Evolutionary conservation across 805 yeast genomes (phyloP).

Genomic region (Pichia scutulata): DNA sequence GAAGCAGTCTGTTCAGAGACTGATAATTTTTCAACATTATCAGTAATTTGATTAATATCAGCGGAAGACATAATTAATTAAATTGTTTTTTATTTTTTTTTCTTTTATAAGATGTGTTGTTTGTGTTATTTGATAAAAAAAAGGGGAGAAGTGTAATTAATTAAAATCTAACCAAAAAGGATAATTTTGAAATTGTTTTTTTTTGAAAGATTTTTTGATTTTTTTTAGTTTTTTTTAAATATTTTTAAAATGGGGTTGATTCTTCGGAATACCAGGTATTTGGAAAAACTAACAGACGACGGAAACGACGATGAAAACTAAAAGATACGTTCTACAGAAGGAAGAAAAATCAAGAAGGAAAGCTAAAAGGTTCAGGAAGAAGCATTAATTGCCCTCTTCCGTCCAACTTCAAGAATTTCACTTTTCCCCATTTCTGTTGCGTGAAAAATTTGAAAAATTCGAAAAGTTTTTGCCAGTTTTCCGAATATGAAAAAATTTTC

Average conservation of each 20-base stretch:
- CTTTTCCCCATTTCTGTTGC: background rate
- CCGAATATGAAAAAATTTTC: too few relatives aligned
- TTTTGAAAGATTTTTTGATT: conserved; percentile 7
- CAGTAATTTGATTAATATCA: conserved; percentile 28
- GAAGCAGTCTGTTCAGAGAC: conserved; percentile 26
- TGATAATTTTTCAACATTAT: conserved; percentile 29
- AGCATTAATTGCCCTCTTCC: background rate
- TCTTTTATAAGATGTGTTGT: conserved; percentile 5
- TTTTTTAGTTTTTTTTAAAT: conserved; percentile 12
- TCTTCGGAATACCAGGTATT: background rate
- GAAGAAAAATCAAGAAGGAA: background rate
- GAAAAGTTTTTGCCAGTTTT: too few relatives aligned
- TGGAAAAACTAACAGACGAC: conserved; percentile 2
- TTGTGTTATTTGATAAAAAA: conserved; percentile 5
- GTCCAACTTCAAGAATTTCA: background rate
- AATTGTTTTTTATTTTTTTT: conserved; percentile 14
- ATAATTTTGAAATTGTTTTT: background rate
- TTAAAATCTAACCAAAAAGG: conserved; percentile 5
- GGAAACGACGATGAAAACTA: conserved; percentile 11
- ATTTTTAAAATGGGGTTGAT: background rate
- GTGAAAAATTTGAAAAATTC: background rate
- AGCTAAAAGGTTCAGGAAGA: background rate
- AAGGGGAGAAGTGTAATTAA: conserved; percentile 5
- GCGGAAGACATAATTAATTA: conserved; percentile 26
- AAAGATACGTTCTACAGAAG: conserved; percentile 8